Base-by-base conservation (phyloP, 441 rosid species). In the Capsella rubella region DNA sequence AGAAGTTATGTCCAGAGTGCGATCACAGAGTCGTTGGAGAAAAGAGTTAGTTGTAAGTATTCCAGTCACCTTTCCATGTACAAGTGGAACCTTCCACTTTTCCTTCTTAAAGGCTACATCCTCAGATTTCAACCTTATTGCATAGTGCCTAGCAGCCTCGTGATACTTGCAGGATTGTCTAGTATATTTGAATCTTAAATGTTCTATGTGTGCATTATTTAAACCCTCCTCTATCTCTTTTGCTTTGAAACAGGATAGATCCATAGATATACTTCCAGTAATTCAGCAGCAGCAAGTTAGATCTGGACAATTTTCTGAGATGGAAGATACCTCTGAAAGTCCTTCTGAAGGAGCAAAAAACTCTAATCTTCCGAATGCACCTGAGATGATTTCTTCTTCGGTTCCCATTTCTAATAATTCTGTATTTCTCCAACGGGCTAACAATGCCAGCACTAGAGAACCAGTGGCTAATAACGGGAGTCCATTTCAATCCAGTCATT, bases 1-100 rank as follows among this genome's bases (percentile, higher is more conserved):
- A 81, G 91, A 81, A 65, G 80, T 72, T 75, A 21, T 89, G 43
- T 79, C 82, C 16, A 84, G 82, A 81, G 85, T 90, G 86, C 82
- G 73, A 72, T 85, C 90, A 15, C 88, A 82, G 70, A 82, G 87
- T 80, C 83, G 78, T 14, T 85, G 91, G 95, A 92, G 98, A 75
- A 79, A 78, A 67, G 74, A 69, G 78, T 80, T 95, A 71, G 86
- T 89, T 68, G 99, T 95, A 89, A 92, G 95, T 82, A 71, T 52
- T 81, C 59, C 74, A 13, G 59, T 51, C 45, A 61, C 55, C 80
- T 68, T 56, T 59, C 51, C 31, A 52, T 34, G 56, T 60, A 53
- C 63, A 58, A 62, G 32, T 70, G 37, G 60, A 54, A 69, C 61
- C 40, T 62, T 58, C 21, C 73, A 16, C 27, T 35, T 55, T 65